A percentile compares a stretch with the other conserved stretches of the same genome.
Evolutionary conservation across 2,329 filamentous ascomycete genomes (phyloP).

Genomic region (Biscogniauxia mediterranea): DNA sequence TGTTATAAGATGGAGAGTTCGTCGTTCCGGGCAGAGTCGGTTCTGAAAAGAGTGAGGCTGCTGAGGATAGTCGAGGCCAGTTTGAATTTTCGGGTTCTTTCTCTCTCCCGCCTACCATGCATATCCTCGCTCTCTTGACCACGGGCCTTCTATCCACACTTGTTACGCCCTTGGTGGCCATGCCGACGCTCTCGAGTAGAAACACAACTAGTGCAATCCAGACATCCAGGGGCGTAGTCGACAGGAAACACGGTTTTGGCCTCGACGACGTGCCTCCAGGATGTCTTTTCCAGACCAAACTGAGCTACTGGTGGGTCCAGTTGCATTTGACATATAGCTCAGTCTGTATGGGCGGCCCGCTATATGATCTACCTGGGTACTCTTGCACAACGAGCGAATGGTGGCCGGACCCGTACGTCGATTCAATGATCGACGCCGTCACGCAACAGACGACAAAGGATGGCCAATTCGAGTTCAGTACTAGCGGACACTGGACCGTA

Average conservation of each 20-base stretch:
- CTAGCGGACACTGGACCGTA: not conserved
- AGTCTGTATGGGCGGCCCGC: not conserved
- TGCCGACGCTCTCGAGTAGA: not conserved
- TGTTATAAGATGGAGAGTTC: not conserved
- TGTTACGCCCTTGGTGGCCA: not conserved
- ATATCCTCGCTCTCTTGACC: conserved; percentile 4
- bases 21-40: not conserved
- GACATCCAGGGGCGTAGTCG: not conserved
- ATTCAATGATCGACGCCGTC: not conserved
- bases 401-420: not conserved
- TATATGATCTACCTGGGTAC: not conserved
- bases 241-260: not conserved
- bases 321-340: not conserved
- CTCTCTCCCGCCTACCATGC: not conserved
- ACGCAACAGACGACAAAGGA: not conserved
- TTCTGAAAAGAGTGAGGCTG: not conserved
- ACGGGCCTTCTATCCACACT: not conserved
- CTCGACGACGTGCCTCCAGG: not conserved
- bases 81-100: too few species aligned
- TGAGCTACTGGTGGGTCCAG: not conserved
- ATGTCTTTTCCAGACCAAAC: not conserved
- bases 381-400: not conserved
- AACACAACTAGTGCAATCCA: not conserved
- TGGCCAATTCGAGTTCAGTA: not conserved
- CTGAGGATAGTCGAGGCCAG: too few species aligned